Evolutionary conservation across 2,329 filamentous ascomycete species (phyloP).

Genomic region (Aspergillus spinulosporus): DNA sequence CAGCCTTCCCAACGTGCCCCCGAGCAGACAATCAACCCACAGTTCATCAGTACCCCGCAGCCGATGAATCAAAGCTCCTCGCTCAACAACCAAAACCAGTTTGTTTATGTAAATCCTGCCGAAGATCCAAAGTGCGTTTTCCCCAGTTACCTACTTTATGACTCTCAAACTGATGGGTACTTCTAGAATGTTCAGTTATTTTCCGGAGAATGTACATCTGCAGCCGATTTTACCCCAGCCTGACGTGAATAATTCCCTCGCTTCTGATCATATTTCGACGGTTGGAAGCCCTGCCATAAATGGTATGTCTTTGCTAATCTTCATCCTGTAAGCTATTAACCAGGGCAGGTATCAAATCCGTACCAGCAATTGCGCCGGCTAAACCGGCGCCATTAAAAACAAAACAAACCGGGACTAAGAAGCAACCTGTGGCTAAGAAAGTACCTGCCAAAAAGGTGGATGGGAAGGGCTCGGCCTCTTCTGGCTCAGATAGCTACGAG

Average conservation of each 20-base stretch:
- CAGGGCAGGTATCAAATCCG: conserved; percentile 17
- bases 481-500: conserved; percentile 52
- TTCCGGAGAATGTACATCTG: conserved; percentile 30
- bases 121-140: conserved; percentile 31
- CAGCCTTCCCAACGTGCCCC: conserved; percentile 23
- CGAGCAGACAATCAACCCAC: conserved; percentile 43
- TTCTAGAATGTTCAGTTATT: conserved; percentile 28
- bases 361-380: conserved; percentile 13
- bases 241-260: neutral
- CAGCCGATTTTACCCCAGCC: conserved; percentile 22
- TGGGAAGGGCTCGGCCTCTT: conserved; percentile 41
- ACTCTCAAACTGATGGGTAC: conserved; percentile 9
- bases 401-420: conserved; percentile 26
- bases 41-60: conserved; percentile 37
- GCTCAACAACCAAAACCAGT: conserved; percentile 30
- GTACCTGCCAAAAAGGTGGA: conserved; percentile 25
- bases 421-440: conserved; percentile 26
- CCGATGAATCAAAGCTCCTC: conserved; percentile 24
- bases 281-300: conserved; percentile 13
- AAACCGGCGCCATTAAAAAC: conserved; percentile 21
- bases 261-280: conserved; percentile 5
- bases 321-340: neutral
- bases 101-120: conserved; percentile 30
- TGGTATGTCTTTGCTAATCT: conserved; percentile 14
- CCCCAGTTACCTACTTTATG: neutral